Evolutionary conservation across 805 yeast genomes (phyloP).

Genomic region (Wickerhamomyces pijperi): DNA sequence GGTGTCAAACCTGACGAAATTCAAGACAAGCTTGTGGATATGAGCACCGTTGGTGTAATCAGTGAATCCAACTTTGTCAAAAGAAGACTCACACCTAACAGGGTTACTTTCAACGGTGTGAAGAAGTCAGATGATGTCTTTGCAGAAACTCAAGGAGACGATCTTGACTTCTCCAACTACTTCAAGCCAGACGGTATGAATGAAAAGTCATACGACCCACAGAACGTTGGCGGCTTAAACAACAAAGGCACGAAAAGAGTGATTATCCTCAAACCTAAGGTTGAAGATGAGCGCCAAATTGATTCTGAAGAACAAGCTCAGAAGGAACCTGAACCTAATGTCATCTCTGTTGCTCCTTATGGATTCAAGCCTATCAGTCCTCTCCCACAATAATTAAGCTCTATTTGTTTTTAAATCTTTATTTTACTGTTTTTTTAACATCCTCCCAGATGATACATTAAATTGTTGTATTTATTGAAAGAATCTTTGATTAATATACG

Average conservation of each 20-base stretch:
- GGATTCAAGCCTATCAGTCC: too few relatives aligned
- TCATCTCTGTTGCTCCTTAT: too few relatives aligned
- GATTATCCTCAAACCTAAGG: neutral
- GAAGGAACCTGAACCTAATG: too few relatives aligned
- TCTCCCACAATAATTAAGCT: too few relatives aligned
- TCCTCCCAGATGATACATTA: too few relatives aligned
- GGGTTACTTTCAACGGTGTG: constrained; percentile 32
- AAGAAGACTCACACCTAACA: constrained; percentile 52
- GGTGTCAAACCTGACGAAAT: constrained; percentile 36
- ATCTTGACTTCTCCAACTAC: neutral
- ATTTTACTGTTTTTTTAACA: too few relatives aligned
- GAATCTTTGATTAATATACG: too few relatives aligned
- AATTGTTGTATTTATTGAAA: too few relatives aligned
- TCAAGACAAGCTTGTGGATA: constrained; percentile 28
- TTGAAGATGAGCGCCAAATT: too few relatives aligned
- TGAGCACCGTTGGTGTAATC: constrained; percentile 38
- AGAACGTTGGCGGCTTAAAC: neutral
- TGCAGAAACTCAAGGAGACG: neutral
- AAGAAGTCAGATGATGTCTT: constrained; percentile 19
- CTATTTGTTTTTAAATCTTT: too few relatives aligned
- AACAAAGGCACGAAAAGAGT: neutral
- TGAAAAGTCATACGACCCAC: neutral
- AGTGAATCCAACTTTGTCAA: constrained; percentile 30
- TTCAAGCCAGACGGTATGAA: neutral
- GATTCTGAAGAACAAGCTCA: too few relatives aligned